Evolutionary conservation across 495 filamentous ascomycete genomes (phyloP), one percentile per base, ranked within the genome.

Genomic region (Aspergillus panamensis): DNA sequence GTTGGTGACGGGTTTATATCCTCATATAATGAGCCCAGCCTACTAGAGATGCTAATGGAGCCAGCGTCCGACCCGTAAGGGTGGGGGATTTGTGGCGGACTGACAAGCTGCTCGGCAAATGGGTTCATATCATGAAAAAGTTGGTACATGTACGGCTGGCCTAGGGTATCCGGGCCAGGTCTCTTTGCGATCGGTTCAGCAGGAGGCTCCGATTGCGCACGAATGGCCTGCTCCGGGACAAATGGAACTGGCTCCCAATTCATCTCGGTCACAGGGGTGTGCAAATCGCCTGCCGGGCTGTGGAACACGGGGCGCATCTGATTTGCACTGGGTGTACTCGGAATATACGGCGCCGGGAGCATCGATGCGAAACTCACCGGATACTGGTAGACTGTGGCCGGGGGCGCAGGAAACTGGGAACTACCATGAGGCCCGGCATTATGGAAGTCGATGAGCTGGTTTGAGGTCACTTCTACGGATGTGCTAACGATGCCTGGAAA

Each of bases 271-370:
- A 83, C 84, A 8, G 93, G 92, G 3, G 93, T 96, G 64, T 96
- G 92, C 29, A 96, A 79, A 67, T 96, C 94, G 30, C 93, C 90
- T 25, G 90, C 88, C 68, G 91, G 87, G 56, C 78, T 84, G 69
- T 93, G 92, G 59, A 89, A 94, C 47, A 91, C 67, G 2, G 88
- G 85, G 62, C 88, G 91, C 48, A 87, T 39, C 35, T 39, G 35
- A 8, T 12, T 39, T 3, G 35, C 14, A 3, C 35, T 10, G 10
- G 35, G 35, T 10, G 35, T 39, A 12, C 5, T 12, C 6, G 10
- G 35, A 12, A 12, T 3, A 10, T 39, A n/a, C 8, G 35, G 35
- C 35, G 25, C 25, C 25, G 25, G 25, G 25, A 5, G 25, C 25
- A 25, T 25, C 25, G 25, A 25, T 25, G 5, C 25, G 25, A 25